Base-by-base conservation (phyloP, 257 asterid species). In the Anisodus acutangulus region DNA sequence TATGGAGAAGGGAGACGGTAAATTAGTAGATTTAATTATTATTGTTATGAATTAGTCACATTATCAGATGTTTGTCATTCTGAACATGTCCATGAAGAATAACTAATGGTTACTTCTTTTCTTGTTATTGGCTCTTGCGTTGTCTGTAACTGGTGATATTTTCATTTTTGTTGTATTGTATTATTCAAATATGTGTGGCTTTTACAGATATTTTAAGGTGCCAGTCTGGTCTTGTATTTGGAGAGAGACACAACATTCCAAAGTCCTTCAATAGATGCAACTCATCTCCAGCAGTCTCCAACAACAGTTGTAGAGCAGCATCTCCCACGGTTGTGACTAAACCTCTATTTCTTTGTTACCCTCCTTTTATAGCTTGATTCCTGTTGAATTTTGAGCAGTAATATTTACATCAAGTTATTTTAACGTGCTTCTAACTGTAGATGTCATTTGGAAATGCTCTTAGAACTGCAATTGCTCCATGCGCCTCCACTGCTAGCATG, bases 1-100 rank as follows among this genome's bases (percentile, higher is more conserved):
- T 19, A 85, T 87, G 84, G 87, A 86, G 83, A 90, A 89, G 84
- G 84, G 89, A 82, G 91, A 94, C 83, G 93, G 98, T 91, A 86
- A 87, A 90, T 84, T 59, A 19, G 43, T 79, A 54, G 66, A 49
- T 41, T 16, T 85, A 17, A 9, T 45, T 60, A 78, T 81, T 39
- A 22, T n/a, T 78, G 84, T 76, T 78, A 70, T 78, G 41, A 85
- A 66, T 8, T 49, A 54, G 12, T 16, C 66, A 41, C 84, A 39
- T 13, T 67, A 67, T 55, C 16, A 41, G 43, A 43, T 10, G 58
- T 82, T 62, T 59, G 87, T 68, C 37, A 69, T 58, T 78, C 70
- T 83, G 84, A 5, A 26, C 55, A 41, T 41, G 45, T 41, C 45
- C 45, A 41, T 41, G 45, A 41, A 41, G 45, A 41, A 41, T 41